Conservation (phyloP, 176 grass and related monocot species). For the Dendrocalamus sinicus region DNA sequence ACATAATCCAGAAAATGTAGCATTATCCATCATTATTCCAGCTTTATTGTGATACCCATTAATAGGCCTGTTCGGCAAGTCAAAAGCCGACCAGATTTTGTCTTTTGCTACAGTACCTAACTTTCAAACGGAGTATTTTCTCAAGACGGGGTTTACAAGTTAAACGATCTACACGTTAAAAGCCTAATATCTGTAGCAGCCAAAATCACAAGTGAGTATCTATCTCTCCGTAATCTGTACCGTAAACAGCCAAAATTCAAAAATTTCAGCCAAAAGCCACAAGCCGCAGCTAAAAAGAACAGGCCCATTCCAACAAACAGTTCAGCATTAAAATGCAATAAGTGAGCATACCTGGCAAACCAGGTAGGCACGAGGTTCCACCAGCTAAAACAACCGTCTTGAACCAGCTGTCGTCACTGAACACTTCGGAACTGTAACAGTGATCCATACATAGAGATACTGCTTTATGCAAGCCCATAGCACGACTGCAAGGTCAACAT, state of each 20-base stretch:
- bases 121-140: too few species aligned
- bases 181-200: too few species aligned
- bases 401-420: slow-evolving; percentile 72
- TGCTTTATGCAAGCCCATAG: slow-evolving; percentile 86
- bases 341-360: slow-evolving; percentile 69
- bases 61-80: too few species aligned
- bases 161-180: too few species aligned
- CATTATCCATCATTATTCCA: slow-evolving; percentile 2
- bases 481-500: slow-evolving; percentile 59
- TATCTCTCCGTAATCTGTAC: too few species aligned
- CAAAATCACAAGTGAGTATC: too few species aligned
- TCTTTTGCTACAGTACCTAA: too few species aligned
- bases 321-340: slow-evolving; percentile 8
- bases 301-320: not conserved
- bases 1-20: not conserved
- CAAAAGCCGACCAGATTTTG: too few species aligned
- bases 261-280: too few species aligned
- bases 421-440: slow-evolving; percentile 66
- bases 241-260: too few species aligned
- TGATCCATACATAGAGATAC: slow-evolving; percentile 92
- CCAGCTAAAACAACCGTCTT: slow-evolving; percentile 86
- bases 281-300: too few species aligned
- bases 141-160: too few species aligned
- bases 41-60: not conserved
- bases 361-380: slow-evolving; percentile 85